Percentiles rank a stretch among this genome's conserved stretches.
Conservation (phyloP, 805 yeast genomes). For the Ogataea populi-albae region DNA sequence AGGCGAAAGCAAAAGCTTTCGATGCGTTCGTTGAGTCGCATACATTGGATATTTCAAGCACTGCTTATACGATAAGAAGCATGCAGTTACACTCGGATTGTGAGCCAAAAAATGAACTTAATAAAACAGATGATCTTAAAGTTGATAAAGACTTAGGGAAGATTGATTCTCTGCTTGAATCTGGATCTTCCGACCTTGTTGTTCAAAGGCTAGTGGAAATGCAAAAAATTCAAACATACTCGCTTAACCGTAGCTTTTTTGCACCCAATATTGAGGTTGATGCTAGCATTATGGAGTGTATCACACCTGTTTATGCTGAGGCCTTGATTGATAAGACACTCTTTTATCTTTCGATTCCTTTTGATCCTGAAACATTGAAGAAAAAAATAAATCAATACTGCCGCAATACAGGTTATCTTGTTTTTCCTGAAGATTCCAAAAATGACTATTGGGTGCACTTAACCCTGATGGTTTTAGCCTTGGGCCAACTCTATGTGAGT, state of each 20-base stretch:
- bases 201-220: slow-evolving; percentile 3
- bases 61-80: neutral
- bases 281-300: neutral
- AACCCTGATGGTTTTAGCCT: slow-evolving; percentile 5
- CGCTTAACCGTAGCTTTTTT: neutral
- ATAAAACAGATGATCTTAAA: neutral
- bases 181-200: slow-evolving; percentile 6
- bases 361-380: slow-evolving; percentile 29
- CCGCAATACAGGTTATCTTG: neutral
- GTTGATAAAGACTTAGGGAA: slow-evolving; percentile 1
- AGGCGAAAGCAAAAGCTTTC: slow-evolving; percentile 5
- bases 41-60: neutral
- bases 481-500: slow-evolving; percentile 4
- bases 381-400: slow-evolving; percentile 1
- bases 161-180: slow-evolving; percentile 1
- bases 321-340: slow-evolving; percentile 4
- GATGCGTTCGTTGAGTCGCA: slow-evolving; percentile 1
- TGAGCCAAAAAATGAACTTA: too few species aligned
- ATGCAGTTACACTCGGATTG: too few species aligned
- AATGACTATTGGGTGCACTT: slow-evolving; percentile 4
- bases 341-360: slow-evolving; percentile 23
- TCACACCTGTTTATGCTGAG: slow-evolving; percentile 4
- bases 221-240: neutral
- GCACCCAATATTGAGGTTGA: slow-evolving; percentile 3
- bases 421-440: neutral